Evolutionary conservation across 2,329 filamentous ascomycete genomes (phyloP), one percentile per base, ranked within the genome.

Genomic region (Microthyrium microscopicum): DNA sequence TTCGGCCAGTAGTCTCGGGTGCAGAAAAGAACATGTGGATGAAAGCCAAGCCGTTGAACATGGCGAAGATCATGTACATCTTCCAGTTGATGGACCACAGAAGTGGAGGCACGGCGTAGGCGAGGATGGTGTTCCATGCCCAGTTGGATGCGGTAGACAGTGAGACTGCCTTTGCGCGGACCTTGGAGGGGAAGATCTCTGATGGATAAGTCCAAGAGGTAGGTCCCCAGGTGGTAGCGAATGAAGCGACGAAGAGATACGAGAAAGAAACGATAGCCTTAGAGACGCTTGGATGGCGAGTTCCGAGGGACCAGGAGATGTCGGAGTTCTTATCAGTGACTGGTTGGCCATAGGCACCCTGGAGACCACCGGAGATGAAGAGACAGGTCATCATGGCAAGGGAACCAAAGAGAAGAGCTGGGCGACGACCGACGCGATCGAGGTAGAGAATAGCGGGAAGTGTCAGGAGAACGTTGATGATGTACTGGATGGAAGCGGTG

Each of bases 401-500:
- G 3, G 67, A 61, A 3, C 70, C 70, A 13, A 63, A 39, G 2
- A 75, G 57, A 7, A 76, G 54, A 0, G 68, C 56, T 0, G 62
- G 64, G 1, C 72, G 66, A 6, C 72, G 67, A 26, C 70, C 70
- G 41, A 66, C 59, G 39, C 55, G 61, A 47, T 77, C 72, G 29
- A 76, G 60, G 46, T 62, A 73, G 8, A 73, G 36, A 20, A 76
- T 70, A 11, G 69, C 69, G 0, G 70, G 68, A 2, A 73, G 50
- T 0, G 72, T 74, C 39, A 73, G 54, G 12, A 56, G 55, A 0
- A 74, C 68, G 44, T 75, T 75, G 50, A 77, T 71, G 37, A 75
- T 60, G 43, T 74, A 75, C 44, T 74, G 68, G 16, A 76, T 70
- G 0, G 66, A 66, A 0, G 69, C 64, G 1, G 69, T 70, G n/a